Base-by-base conservation (phyloP, 164 flowering plant species). In the Pachysandra terminalis region DNA sequence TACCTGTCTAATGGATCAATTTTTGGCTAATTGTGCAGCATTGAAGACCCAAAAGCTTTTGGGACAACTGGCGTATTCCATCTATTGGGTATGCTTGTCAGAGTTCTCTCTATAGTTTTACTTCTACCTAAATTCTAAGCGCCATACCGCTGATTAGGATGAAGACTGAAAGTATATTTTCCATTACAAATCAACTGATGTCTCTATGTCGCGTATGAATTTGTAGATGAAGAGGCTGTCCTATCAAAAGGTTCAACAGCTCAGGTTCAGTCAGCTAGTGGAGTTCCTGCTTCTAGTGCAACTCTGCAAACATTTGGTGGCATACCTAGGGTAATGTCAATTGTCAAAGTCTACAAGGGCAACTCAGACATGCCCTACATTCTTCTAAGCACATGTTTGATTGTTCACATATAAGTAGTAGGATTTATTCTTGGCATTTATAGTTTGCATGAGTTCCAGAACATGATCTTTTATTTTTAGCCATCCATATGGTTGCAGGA, bases 281-380 rank as follows among this genome's bases (percentile, higher is more conserved):
- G 83, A 68, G 71, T 66, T 64, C 75, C 85, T 67, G 70, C 84
- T 68, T 78, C 88, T 49, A 65, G 72, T 79, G 76, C 79, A 37
- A 65, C 71, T 52, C 59, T 71, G 74, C 88, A 80, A 67, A 73
- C 81, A 49, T 63, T 73, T 51, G 88, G 89, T 68, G 79, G 57
- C 48, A 26, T 76, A 19, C 72, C 71, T 51, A 82, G 57, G 96
- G 98, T 93, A 89, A 81, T 75, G 51, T 61, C 57, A 19, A 69
- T 68, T 25, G 68, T 63, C 26, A 22, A n/a, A n/a, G n/a, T n/a
- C 63, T 45, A 75, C 51, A 52, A 56, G 16, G 56, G 22, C 3
- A 19, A 8, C 25, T 22, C 24, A 48, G 16, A 57, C 52, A 52
- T 72, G 55, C 65, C 21, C 22, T 35, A 19, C 32, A 28, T 61